These are phyloP conservation scores for Hura crepitans DNA, from an alignment of 441 rosid species.

Conservation along the genomic window DNA sequence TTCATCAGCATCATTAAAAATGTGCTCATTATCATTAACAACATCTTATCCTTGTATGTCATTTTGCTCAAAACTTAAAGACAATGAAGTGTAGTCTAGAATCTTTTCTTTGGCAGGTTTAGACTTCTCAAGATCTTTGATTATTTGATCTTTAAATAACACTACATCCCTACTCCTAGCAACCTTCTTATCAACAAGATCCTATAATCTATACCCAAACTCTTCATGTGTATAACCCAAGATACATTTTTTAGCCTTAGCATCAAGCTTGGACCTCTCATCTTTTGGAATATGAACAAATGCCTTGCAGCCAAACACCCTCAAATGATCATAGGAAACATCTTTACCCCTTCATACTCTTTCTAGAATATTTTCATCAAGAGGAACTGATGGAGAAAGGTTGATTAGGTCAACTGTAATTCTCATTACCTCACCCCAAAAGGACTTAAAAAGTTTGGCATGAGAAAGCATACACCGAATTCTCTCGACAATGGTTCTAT, in stretches of 20 bases:
- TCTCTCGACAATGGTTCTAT: too few relatives aligned
- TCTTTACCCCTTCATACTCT: slow-evolving; percentile 1
- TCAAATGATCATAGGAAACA: too few relatives aligned
- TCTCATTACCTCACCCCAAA: too few relatives aligned
- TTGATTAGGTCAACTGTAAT: too few relatives aligned
- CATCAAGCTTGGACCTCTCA: too few relatives aligned
- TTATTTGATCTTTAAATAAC: background rate
- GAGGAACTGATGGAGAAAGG: too few relatives aligned
- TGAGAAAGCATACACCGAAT: too few relatives aligned
- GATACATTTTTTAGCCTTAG: background rate
- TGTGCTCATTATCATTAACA: too few relatives aligned
- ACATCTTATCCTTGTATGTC: background rate
- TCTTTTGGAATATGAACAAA: too few relatives aligned
- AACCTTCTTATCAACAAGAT: background rate
- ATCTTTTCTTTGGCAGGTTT: background rate
- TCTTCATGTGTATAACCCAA: background rate
- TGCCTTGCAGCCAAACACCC: too few relatives aligned
- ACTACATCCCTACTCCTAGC: background rate
- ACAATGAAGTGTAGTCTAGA: background rate
- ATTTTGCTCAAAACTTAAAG: background rate
- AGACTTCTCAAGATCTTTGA: background rate
- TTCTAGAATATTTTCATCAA: background rate
- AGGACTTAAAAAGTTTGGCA: too few relatives aligned
- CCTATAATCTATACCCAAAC: background rate
- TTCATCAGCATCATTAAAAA: too few relatives aligned